These are phyloP conservation scores for Mucor piriformis DNA, from an alignment of 371 early-diverging fungal genomes.

Conservation along the genomic window DNA sequence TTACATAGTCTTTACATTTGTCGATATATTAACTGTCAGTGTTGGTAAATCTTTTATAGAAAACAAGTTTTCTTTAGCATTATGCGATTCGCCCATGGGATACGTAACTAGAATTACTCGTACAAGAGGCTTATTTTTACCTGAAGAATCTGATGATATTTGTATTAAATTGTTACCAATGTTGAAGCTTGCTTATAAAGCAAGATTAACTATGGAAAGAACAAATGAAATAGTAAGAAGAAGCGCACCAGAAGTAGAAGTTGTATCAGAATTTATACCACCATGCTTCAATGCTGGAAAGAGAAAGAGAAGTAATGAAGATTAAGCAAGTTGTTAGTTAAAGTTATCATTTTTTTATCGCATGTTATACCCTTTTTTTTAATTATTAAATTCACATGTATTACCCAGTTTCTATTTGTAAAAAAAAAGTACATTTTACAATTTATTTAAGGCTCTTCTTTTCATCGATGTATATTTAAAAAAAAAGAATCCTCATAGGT, in stretches of 20 bases:
- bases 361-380: conserved; percentile 16
- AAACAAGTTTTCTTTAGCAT: conserved; percentile 17
- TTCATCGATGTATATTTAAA: too few relatives aligned
- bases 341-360: conserved; percentile 14
- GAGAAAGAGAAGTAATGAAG: conserved; percentile 13
- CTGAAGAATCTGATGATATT: conserved; percentile 23
- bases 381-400: conserved; percentile 10
- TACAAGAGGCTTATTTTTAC: conserved; percentile 8
- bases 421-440: conserved; percentile 13
- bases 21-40: conserved; percentile 16
- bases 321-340: conserved; percentile 9
- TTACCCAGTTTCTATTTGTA: conserved; percentile 9
- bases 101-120: conserved; percentile 18
- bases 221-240: conserved; percentile 11
- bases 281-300: conserved; percentile 16
- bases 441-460: too few relatives aligned
- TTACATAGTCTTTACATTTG: conserved; percentile 20
- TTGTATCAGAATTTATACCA: conserved; percentile 9
- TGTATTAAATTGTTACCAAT: conserved; percentile 17
- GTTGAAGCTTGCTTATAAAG: conserved; percentile 15
- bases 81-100: conserved; percentile 21
- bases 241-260: conserved; percentile 9
- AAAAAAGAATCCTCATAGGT: too few relatives aligned
- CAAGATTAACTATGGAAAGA: conserved; percentile 13
- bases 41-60: conserved; percentile 19